Percentiles rank a stretch among this genome's conserved stretches.
These are phyloP conservation scores for Pythium monospermum DNA, from an alignment of 352 stramenopile genomes.

Conservation along the genomic window DNA sequence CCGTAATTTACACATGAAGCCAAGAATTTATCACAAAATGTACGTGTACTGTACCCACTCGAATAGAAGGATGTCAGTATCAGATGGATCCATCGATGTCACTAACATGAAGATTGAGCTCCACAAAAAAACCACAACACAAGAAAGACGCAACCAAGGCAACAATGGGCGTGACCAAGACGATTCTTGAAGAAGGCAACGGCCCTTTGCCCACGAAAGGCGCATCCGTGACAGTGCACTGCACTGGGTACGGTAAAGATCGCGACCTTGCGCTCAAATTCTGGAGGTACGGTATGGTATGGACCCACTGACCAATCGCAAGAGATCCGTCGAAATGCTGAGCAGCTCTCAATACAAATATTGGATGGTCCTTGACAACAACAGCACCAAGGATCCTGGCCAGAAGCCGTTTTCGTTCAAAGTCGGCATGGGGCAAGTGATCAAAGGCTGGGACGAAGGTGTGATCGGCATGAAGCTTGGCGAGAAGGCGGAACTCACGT, in stretches of 20 bases:
- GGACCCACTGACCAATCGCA: too few relatives aligned
- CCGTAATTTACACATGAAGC: conserved; percentile 13
- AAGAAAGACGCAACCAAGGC: not conserved
- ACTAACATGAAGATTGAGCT: too few relatives aligned
- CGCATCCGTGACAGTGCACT: conserved; percentile 74
- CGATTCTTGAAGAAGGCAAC: conserved; percentile 46
- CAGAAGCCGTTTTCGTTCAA: conserved; percentile 92
- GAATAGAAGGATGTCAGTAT: not conserved
- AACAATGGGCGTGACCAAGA: conserved; percentile 63
- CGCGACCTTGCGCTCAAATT: conserved; percentile 83
- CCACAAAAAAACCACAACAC: not conserved
- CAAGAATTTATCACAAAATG: conserved; percentile 4
- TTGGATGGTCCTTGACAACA: not conserved
- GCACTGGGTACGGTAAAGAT: conserved; percentile 79
- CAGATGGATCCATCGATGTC: too few relatives aligned
- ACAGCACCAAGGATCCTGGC: conserved; percentile 91
- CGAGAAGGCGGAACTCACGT: conserved; percentile 90
- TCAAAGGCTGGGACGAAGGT: conserved; percentile 95
- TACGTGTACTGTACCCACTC: not conserved
- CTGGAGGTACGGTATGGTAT: conserved; percentile 62
- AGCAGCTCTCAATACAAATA: not conserved
- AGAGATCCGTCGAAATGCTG: too few relatives aligned
- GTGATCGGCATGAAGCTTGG: conserved; percentile 85
- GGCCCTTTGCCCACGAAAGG: conserved; percentile 52
- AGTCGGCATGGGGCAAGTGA: conserved; percentile 91